Percentiles rank a stretch among this genome's conserved stretches.
Conservation (phyloP, 2,329 filamentous ascomycete genomes). For the Beauveria australis region DNA sequence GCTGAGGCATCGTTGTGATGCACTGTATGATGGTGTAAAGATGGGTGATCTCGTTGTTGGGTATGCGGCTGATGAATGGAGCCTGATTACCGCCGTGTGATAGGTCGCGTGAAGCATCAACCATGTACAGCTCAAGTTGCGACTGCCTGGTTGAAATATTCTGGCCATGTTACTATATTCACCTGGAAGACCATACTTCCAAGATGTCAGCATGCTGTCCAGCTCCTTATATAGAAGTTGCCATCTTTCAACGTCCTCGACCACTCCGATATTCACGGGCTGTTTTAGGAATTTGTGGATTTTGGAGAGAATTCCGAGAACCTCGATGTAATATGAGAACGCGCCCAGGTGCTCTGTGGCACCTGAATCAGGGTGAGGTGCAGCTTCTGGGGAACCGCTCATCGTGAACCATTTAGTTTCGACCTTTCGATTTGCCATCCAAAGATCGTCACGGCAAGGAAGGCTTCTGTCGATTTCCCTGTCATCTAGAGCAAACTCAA, state of each 20-base stretch:
- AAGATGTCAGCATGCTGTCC: constrained; percentile 68
- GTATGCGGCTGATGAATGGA: constrained; percentile 89
- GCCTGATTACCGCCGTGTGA: constrained; percentile 79
- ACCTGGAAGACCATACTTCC: constrained; percentile 74
- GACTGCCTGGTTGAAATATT: constrained; percentile 62
- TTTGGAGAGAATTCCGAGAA: constrained; percentile 76
- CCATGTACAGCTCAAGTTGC: constrained; percentile 71
- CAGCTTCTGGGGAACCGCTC: constrained; percentile 32
- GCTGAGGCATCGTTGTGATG: constrained; percentile 71
- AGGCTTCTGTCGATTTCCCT: constrained; percentile 82
- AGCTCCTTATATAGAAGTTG: constrained; percentile 79
- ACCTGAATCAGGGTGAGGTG: constrained; percentile 54
- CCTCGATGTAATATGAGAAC: constrained; percentile 86
- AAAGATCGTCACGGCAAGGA: constrained; percentile 81
- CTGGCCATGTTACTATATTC: constrained; percentile 82
- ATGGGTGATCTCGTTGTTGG: constrained; percentile 82
- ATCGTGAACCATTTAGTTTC: constrained; percentile 75
- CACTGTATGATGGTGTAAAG: constrained; percentile 81
- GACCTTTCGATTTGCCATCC: constrained; percentile 73
- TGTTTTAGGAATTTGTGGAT: constrained; percentile 85
- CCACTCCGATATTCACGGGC: constrained; percentile 78
- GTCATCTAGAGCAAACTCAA: constrained; percentile 83
- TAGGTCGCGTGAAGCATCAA: constrained; percentile 88
- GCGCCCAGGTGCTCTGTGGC: constrained; percentile 75
- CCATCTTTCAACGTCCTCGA: constrained; percentile 83